Percentiles rank a stretch among this genome's conserved stretches.
Conservation (phyloP, 202 grass and related monocot species). For the Hordeum pubiflorum region DNA sequence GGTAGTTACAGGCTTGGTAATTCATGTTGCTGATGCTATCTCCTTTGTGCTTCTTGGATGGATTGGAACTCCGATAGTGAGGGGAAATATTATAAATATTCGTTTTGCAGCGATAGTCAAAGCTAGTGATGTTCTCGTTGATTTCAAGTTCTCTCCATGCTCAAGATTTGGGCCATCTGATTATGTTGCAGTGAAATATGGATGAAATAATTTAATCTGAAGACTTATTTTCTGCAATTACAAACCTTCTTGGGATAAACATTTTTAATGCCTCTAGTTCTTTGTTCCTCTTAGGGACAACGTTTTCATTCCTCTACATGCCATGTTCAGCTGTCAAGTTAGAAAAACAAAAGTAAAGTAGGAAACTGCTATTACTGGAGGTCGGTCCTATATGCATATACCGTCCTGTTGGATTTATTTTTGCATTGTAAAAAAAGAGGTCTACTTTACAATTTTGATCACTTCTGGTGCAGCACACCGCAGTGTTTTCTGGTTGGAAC, state of each 20-base stretch:
- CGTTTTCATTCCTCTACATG: background rate
- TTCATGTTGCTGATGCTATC: background rate
- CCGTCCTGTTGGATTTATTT: background rate
- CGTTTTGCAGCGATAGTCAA: background rate
- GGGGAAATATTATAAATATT: background rate
- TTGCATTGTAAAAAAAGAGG: background rate
- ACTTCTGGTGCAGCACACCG: background rate
- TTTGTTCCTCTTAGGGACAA: background rate
- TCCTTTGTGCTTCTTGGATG: background rate
- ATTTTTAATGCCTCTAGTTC: background rate
- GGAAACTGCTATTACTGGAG: background rate
- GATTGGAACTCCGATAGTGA: background rate
- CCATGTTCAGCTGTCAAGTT: background rate
- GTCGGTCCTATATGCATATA: background rate
- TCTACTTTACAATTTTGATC: background rate
- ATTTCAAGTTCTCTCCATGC: background rate
- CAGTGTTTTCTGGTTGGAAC: background rate
- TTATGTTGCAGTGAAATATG: background rate
- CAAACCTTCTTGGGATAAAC: background rate
- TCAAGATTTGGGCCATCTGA: background rate
- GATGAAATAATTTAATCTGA: background rate
- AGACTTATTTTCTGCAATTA: background rate
- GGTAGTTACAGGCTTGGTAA: background rate
- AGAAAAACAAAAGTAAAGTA: background rate
- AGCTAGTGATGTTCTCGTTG: background rate